These are phyloP conservation scores for Aschersonia sp. DNA, from an alignment of 2,329 filamentous ascomycete genomes.

Conservation along the genomic window DNA sequence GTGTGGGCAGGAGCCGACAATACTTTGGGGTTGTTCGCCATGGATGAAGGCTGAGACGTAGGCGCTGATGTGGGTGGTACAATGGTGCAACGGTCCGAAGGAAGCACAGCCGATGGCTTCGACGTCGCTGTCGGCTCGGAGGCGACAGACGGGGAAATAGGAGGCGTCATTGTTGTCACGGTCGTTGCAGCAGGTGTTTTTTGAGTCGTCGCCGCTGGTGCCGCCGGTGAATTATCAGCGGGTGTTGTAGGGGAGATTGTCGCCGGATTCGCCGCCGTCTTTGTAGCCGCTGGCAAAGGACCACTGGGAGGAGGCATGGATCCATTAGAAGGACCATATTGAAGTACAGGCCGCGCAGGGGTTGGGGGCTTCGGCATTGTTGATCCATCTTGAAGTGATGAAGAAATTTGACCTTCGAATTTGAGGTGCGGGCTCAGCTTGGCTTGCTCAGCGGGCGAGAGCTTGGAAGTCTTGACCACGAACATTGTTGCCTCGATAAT, in stretches of 20 bases:
- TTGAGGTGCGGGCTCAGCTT: conserved; percentile 3
- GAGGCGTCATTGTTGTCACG: no score
- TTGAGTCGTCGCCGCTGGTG: no score
- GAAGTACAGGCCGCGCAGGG: conserved; percentile 38
- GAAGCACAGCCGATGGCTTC: not conserved
- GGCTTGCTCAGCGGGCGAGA: conserved; percentile 19
- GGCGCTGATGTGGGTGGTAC: not conserved
- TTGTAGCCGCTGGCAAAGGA: conserved; percentile 10
- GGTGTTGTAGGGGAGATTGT: not conserved
- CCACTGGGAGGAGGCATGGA: conserved; percentile 39
- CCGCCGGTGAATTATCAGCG: no score
- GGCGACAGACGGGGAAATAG: no score
- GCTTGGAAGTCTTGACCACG: conserved; percentile 51
- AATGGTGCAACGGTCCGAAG: not conserved
- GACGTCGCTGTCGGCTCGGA: not conserved
- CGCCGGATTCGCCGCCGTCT: conserved; percentile 7
- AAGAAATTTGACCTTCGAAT: not conserved
- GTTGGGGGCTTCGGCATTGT: conserved; percentile 5
- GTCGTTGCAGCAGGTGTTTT: no score
- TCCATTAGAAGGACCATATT: conserved; percentile 52
- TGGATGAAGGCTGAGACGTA: no score
- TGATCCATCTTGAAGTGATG: conserved; percentile 6
- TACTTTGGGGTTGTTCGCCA: no score
- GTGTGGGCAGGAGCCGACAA: no score
- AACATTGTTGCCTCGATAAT: conserved; percentile 65